Base-by-base conservation (phyloP, 140 eudicot genomes). In the Artemisia princeps region DNA sequence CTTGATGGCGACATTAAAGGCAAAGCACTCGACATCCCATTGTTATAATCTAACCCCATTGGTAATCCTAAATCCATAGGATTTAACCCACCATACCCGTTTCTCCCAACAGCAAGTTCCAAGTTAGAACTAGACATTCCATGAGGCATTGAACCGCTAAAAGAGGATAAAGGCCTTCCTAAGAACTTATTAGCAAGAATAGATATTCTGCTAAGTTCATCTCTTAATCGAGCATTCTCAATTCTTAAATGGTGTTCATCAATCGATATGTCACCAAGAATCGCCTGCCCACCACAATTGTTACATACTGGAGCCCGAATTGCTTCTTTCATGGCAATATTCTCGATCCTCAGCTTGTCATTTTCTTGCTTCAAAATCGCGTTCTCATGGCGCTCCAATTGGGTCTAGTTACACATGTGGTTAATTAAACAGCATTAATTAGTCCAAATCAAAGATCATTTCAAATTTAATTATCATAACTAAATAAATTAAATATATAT, bases 281-380 rank as follows among this genome's bases (percentile, higher is more conserved):
- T 75, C 46, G 96, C 94, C n/a, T 74, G 83, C 49, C 90, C 86
- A 2, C 96, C 96, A 55, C 90, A 88, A 22, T 75, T 82, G 58
- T 56, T 77, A 69, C 96, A 85, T 10, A 77, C 62, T 0, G 94
- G 94, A 65, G 78, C 76, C 37, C 80, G 76, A 73, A 81, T 79
- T 19, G 89, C 94, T 54, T 87, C 89, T 77, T 82, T 87, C 74
- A 87, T 82, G 0, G 87, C 83, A 13, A 84, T 74, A 54, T 87
- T 87, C 62, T 84, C 94, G 17, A 82, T 72, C 17, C 84, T 69
- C 11, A 84, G 80, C 75, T 84, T 82, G 46, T 84, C 92, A 28
- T 84, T 84, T 58, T 84, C 85, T 71, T 82, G 85, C 51, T 82
- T 87, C 50, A 84, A 80, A 28, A 80, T 76, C 4, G 80, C 70